A percentile compares a stretch with the other conserved stretches of the same genome.
Conservation (phyloP, 2,329 filamentous ascomycete genomes). For the Lojkania enalia region DNA sequence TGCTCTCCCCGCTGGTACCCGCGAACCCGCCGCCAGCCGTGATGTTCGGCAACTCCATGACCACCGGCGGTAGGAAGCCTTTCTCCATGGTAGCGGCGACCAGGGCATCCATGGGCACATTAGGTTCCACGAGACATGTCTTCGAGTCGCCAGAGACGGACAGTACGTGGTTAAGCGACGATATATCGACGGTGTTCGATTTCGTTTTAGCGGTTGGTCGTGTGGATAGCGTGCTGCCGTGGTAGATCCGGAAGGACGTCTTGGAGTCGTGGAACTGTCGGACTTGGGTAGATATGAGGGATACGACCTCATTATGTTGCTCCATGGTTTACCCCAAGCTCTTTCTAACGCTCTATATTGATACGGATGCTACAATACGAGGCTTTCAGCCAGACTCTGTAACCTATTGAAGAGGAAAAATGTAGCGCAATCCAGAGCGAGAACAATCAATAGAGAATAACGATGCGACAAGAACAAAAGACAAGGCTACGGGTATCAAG, state of each 20-base stretch:
- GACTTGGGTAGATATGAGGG: conserved; percentile 40
- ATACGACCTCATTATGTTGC: conserved; percentile 29
- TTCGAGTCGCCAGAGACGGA: conserved; percentile 47
- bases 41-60: conserved; percentile 74
- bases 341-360: too few species aligned
- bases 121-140: conserved; percentile 64
- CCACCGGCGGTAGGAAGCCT: conserved; percentile 64
- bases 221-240: conserved; percentile 61
- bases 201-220: conserved; percentile 46
- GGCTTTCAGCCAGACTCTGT: too few species aligned
- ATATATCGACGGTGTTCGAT: conserved; percentile 53
- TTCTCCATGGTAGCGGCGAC: conserved; percentile 60
- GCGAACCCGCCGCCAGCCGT: conserved; percentile 69
- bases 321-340: conserved; percentile 31
- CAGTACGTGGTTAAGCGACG: conserved; percentile 52
- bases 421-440: too few species aligned
- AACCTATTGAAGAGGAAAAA: too few species aligned
- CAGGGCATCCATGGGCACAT: conserved; percentile 69
- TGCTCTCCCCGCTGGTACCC: conserved; percentile 69
- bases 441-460: too few species aligned
- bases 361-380: too few species aligned
- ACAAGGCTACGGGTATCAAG: too few species aligned
- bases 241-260: conserved; percentile 49
- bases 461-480: too few species aligned
- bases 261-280: conserved; percentile 46